Evolutionary conservation across 352 stramenopile genomes (phyloP).

Genomic region (Globisporangium paddicum): DNA sequence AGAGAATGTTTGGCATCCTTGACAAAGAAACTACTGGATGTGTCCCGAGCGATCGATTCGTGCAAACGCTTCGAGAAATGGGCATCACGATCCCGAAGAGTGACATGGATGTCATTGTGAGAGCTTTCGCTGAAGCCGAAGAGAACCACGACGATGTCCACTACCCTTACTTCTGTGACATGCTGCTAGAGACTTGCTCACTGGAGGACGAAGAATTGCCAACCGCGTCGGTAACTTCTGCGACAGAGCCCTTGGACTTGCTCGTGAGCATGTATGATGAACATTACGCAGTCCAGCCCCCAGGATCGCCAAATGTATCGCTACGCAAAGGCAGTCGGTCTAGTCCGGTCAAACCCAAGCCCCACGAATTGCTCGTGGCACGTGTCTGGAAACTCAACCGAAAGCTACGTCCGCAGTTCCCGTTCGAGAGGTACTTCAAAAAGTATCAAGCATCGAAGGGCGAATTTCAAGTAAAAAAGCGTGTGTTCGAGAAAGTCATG

Average conservation of each 20-base stretch:
- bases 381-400: slow-evolving; percentile 42
- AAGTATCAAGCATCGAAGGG: slow-evolving; percentile 47
- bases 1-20: slow-evolving; percentile 78
- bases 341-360: neutral
- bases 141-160: slow-evolving; percentile 25
- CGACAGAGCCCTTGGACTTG: slow-evolving; percentile 45
- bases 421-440: slow-evolving; percentile 72
- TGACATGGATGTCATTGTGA: slow-evolving; percentile 37
- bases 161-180: slow-evolving; percentile 58
- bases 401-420: slow-evolving; percentile 45
- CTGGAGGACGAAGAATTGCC: slow-evolving; percentile 20
- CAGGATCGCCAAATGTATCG: slow-evolving; percentile 6
- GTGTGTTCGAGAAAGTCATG: slow-evolving; percentile 68
- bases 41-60: slow-evolving; percentile 39
- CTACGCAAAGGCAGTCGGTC: slow-evolving; percentile 10
- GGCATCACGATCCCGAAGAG: slow-evolving; percentile 32
- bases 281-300: slow-evolving; percentile 20
- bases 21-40: slow-evolving; percentile 65
- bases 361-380: slow-evolving; percentile 20
- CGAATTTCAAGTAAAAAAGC: slow-evolving; percentile 41
- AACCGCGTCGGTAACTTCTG: slow-evolving; percentile 17
- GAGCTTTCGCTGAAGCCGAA: slow-evolving; percentile 35
- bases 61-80: slow-evolving; percentile 61
- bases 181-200: slow-evolving; percentile 45
- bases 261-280: slow-evolving; percentile 42